Base-by-base conservation (phyloP, 805 yeast genomes). In the Candida orba region DNA sequence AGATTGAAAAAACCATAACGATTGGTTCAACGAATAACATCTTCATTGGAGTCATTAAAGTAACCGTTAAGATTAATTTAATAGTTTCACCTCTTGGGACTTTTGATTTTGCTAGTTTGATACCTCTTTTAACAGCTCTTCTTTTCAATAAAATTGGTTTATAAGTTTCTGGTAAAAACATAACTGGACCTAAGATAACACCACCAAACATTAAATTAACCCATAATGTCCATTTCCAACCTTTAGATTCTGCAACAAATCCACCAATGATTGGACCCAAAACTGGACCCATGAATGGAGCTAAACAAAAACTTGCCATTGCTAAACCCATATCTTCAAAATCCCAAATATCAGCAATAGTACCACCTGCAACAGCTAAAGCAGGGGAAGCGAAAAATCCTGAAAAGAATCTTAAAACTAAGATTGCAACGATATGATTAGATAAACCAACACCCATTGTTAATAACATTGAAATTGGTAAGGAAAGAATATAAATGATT, bases 341-440 rank as follows among this genome's bases (percentile, higher is more conserved):
- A 18, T 70, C 73, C 80, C 90, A 88, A 39, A 87, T 63, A 64
- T 88, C 96, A 43, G 81, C 67, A 48, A 88, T 77, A 6, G 93
- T 80, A 50, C 95, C 96, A 42, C 90, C 88, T 12, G 88, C 91
- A 51, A 85, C 78, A 9, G 95, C 81, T 65, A 88, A 70, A 2
- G 90, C 88, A 3, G 93, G 95, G 2, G 90, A 79, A 2, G 93
- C 87, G 39, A 81, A 72, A 25, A 81, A 70, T 1, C 95, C 95
- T 18, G 83, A 69, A 53, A 88, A 76, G 56, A 84, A 84, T 53
- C 96, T 66, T 37, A 85, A 67, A 6, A 88, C 80, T 39, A 87
- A 64, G 25, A 84, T 69, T 10, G 75, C 68, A 45, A 77, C 68
- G 51, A 84, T 79, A 51, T 82, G 78, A 32, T 69, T 63, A 1